Evolutionary conservation across 768 basidiomycete species (phyloP).

Genomic region (Russula abietina): DNA sequence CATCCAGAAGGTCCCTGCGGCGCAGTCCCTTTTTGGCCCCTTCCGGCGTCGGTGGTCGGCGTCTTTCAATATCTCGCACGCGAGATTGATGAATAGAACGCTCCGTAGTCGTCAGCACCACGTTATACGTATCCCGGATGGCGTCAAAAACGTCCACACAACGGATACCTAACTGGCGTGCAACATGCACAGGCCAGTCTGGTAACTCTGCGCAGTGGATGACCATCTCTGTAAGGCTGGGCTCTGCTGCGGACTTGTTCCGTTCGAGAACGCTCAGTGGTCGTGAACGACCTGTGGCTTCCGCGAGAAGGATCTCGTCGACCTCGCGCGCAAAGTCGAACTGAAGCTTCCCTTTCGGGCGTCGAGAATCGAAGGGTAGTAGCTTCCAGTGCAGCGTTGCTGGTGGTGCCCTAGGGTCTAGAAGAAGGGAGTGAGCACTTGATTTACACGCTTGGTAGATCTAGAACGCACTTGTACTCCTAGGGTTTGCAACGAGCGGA

Average conservation of each 20-base stretch:
- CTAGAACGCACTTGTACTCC: slow-evolving; percentile 1
- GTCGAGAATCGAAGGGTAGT: slow-evolving; percentile 35
- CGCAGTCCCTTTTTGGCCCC: slow-evolving; percentile 40
- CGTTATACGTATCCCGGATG: slow-evolving; percentile 46
- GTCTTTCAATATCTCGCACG: slow-evolving; percentile 32
- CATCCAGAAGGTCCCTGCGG: slow-evolving; percentile 50
- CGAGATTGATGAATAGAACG: slow-evolving; percentile 28
- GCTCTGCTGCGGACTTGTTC: slow-evolving; percentile 41
- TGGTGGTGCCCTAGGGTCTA: slow-evolving; percentile 30
- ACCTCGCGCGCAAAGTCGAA: slow-evolving; percentile 41
- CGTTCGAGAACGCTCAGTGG: slow-evolving; percentile 36
- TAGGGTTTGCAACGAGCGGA: not conserved
- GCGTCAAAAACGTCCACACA: slow-evolving; percentile 55
- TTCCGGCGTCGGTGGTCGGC: slow-evolving; percentile 36
- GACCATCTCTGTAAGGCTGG: slow-evolving; percentile 42
- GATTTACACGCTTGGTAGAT: not conserved
- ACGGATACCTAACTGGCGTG: slow-evolving; percentile 40
- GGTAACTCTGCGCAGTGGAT: slow-evolving; percentile 41
- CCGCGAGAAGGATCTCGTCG: slow-evolving; percentile 31
- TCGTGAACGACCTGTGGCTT: slow-evolving; percentile 27
- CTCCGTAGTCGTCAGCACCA: slow-evolving; percentile 43
- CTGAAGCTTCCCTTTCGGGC: slow-evolving; percentile 36
- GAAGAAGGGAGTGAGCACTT: slow-evolving; percentile 1
- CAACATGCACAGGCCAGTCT: slow-evolving; percentile 40
- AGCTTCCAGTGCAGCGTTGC: slow-evolving; percentile 45